Percentiles rank a stretch among this genome's conserved stretches.
Conservation (phyloP, 805 yeast species). For the Alloascoidea hylecoeti region DNA sequence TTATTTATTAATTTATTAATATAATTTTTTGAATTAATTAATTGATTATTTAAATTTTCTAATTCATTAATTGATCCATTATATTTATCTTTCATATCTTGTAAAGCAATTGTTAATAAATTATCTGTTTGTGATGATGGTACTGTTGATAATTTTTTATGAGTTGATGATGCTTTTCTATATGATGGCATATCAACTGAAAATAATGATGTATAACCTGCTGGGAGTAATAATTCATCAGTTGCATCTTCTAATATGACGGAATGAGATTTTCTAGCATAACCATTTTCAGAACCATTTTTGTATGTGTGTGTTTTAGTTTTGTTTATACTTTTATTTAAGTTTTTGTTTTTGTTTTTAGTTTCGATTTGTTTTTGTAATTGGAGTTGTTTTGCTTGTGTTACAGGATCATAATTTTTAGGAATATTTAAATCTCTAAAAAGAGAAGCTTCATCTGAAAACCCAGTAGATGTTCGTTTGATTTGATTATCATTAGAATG, state of each 20-base stretch:
- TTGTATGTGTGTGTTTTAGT: too few relatives aligned
- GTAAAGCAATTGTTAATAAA: background rate
- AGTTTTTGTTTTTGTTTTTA: background rate
- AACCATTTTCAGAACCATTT: too few relatives aligned
- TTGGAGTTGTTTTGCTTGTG: too few relatives aligned
- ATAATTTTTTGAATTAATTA: background rate
- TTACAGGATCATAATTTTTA: background rate
- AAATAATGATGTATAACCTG: background rate
- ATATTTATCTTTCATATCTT: background rate
- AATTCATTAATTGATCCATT: background rate
- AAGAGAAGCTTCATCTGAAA: background rate
- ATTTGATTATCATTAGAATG: too few relatives aligned
- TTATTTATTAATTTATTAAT: background rate
- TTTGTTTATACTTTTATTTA: too few relatives aligned
- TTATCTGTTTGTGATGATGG: background rate
- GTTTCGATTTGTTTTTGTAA: too few relatives aligned
- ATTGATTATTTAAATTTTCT: background rate
- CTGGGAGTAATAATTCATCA: background rate
- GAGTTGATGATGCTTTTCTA: background rate
- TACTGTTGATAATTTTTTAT: background rate
- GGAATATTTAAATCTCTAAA: background rate
- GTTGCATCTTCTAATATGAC: slow-evolving; percentile 1
- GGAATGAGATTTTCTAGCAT: background rate
- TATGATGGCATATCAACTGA: background rate
- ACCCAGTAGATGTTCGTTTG: too few relatives aligned